A percentile compares a stretch with the other conserved stretches of the same genome.
phyloP scores from a whole-genome alignment of 2,329 filamentous ascomycete species.

The Xylariaceae sp. region DNA sequence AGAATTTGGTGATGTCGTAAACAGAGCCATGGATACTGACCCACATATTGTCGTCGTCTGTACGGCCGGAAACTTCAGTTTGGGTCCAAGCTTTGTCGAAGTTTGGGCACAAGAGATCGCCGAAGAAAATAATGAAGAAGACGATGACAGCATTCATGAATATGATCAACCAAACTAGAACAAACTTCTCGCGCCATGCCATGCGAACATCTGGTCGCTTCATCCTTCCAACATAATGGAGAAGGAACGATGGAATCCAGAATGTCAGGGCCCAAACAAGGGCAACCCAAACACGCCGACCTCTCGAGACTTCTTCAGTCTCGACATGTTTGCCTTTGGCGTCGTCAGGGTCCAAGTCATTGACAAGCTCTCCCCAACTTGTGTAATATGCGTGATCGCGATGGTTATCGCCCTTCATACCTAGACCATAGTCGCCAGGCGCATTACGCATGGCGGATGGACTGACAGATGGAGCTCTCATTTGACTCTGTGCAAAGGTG shows the following conservation, averaged over 20 bases:
- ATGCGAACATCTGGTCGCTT: constrained; percentile 94
- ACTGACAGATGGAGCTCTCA: constrained; percentile 57
- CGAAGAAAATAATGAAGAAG: constrained; percentile 91
- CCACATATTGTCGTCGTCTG: constrained; percentile 74
- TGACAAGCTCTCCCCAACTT: constrained; percentile 64
- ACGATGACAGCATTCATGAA: constrained; percentile 78
- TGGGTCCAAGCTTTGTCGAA: constrained; percentile 83
- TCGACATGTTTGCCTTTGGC: constrained; percentile 75
- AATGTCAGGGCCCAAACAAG: constrained; percentile 86
- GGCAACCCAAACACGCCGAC: constrained; percentile 74
- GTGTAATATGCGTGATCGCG: constrained; percentile 75
- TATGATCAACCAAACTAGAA: constrained; percentile 76
- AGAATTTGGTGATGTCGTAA: constrained; percentile 91
- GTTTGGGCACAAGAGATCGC: constrained; percentile 83
- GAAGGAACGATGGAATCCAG: constrained; percentile 85
- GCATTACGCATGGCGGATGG: constrained; percentile 57
- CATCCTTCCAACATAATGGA: constrained; percentile 87
- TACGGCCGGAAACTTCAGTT: constrained; percentile 67
- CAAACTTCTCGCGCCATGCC: constrained; percentile 95
- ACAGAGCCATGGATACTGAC: constrained; percentile 85
- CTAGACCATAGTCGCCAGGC: constrained; percentile 84
- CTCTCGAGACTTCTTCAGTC: constrained; percentile 60
- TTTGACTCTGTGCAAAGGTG: constrained; percentile 37
- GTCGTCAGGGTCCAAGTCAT: constrained; percentile 72
- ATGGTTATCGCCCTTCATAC: constrained; percentile 76